Percentiles rank a stretch among this genome's conserved stretches.
Evolutionary conservation across 768 basidiomycete species (phyloP).

Genomic region (Panellus pusillus): DNA sequence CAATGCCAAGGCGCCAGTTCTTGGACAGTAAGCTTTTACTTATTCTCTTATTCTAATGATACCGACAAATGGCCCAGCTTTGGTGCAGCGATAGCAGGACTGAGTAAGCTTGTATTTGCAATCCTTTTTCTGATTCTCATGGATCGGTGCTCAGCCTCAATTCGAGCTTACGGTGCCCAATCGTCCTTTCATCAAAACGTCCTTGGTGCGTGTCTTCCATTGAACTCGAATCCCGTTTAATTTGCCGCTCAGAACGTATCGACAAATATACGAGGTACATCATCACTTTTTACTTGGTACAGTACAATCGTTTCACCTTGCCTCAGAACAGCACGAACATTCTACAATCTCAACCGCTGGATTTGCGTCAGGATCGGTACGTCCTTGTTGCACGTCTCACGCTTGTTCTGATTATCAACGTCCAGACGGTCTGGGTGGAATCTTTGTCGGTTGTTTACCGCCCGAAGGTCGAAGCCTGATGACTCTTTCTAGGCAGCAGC

Average conservation of each 20-base stretch:
- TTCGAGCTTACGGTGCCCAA: conserved; percentile 52
- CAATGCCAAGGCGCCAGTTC: conserved; percentile 27
- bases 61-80: conserved; percentile 24
- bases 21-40: conserved; percentile 34
- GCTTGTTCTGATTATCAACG: background rate
- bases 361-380: conserved; percentile 33
- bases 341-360: conserved; percentile 44
- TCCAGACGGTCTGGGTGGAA: conserved; percentile 39
- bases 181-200: conserved; percentile 34
- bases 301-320: background rate
- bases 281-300: background rate
- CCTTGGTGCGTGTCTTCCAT: conserved; percentile 17
- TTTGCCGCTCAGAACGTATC: conserved; percentile 28
- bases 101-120: conserved; percentile 24
- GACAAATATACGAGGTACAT: conserved; percentile 37
- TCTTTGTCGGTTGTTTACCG: conserved; percentile 35
- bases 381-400: background rate
- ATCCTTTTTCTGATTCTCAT: background rate
- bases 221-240: no score
- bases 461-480: background rate
- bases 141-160: conserved; percentile 28
- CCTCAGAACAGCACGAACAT: conserved; percentile 28
- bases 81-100: conserved; percentile 47
- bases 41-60: background rate
- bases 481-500: conserved; percentile 21